phyloP scores from a whole-genome alignment of 2,329 filamentous ascomycete species.

The Mollisia scopiformis region DNA sequence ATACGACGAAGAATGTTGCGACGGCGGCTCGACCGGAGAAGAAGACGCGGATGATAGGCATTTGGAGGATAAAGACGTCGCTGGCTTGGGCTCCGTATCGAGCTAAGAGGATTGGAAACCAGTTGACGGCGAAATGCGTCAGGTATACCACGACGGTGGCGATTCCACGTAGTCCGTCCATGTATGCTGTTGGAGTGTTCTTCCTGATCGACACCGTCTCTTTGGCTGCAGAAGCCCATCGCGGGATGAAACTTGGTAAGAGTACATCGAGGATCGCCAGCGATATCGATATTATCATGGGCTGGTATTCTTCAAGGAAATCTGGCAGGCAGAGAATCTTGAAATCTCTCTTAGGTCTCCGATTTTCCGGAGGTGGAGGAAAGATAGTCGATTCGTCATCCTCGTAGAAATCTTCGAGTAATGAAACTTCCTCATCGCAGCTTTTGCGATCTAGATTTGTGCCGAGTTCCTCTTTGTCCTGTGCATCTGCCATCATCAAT shows the following conservation, averaged over 20 bases:
- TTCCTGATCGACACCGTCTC: neutral
- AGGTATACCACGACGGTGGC: neutral
- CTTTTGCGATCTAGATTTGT: neutral
- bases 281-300: neutral
- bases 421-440: neutral
- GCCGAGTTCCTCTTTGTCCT: neutral
- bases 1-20: neutral
- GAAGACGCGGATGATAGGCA: neutral
- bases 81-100: neutral
- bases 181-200: neutral
- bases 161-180: neutral
- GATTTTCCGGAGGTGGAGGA: neutral
- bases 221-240: neutral
- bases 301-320: neutral
- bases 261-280: neutral
- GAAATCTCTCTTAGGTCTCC: neutral
- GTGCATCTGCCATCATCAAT: neutral
- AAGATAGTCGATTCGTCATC: neutral
- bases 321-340: neutral
- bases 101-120: neutral
- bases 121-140: neutral
- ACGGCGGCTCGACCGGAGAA: neutral
- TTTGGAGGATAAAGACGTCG: neutral
- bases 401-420: neutral
- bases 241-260: neutral